A percentile compares a stretch with the other conserved stretches of the same genome.
Evolutionary conservation across 202 grass and related monocot species (phyloP).

Genomic region (Saccharum hybrid): DNA sequence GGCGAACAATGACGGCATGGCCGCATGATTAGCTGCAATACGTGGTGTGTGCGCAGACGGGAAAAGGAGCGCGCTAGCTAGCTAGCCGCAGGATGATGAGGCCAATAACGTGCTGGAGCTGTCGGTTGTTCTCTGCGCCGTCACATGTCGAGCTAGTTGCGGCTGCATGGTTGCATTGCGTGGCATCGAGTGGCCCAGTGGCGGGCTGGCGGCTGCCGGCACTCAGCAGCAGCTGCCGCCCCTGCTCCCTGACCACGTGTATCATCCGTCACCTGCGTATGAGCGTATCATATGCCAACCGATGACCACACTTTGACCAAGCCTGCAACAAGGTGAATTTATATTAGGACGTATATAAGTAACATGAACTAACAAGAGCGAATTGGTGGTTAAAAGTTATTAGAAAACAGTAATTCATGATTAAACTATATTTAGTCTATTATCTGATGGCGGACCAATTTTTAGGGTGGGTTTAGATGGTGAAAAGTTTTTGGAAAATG

Average conservation of each 20-base stretch:
- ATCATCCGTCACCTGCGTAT: not conserved
- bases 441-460: too few relatives aligned
- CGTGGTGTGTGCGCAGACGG: not conserved
- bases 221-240: not conserved
- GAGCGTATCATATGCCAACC: not conserved
- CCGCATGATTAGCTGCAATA: slow-evolving; percentile 22
- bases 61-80: slow-evolving; percentile 5
- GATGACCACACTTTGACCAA: not conserved
- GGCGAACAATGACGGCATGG: too few relatives aligned
- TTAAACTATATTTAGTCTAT: too few relatives aligned
- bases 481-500: too few relatives aligned
- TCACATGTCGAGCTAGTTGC: slow-evolving; percentile 53
- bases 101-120: slow-evolving; percentile 75
- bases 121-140: slow-evolving; percentile 79
- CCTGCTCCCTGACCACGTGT: slow-evolving; percentile 10
- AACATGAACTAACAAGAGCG: too few relatives aligned
- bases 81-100: slow-evolving; percentile 46
- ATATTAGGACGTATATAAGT: not conserved
- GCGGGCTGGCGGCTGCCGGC: not conserved
- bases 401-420: too few relatives aligned
- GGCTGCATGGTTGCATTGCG: not conserved
- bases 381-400: too few relatives aligned
- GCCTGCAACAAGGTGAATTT: not conserved
- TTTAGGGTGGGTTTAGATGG: too few relatives aligned
- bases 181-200: slow-evolving; percentile 26